These are phyloP conservation scores for Calonectria fujianensis DNA, from an alignment of 2,329 filamentous ascomycete genomes.

Conservation along the genomic window DNA sequence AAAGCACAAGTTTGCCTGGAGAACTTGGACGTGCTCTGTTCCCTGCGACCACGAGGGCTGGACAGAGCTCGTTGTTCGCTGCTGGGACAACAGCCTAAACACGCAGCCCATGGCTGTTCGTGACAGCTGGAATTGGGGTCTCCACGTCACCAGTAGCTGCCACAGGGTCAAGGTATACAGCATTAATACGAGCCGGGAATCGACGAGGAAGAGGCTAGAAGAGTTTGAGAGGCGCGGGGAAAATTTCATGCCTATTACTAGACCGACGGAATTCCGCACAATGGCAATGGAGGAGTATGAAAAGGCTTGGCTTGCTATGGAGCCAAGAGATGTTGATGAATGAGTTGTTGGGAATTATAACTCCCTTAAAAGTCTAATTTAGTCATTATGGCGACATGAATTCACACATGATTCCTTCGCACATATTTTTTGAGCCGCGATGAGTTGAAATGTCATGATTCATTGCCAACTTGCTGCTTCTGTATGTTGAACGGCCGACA, in stretches of 20 bases:
- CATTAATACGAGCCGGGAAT: conserved; percentile 71
- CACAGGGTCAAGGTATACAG: conserved; percentile 78
- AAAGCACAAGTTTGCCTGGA: conserved; percentile 79
- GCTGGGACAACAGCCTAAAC: conserved; percentile 78
- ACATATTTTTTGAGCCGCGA: too few species aligned
- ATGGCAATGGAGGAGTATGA: conserved; percentile 22
- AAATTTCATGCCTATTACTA: conserved; percentile 24
- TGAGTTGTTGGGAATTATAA: not conserved
- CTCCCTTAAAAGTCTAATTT: not conserved
- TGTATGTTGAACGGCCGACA: too few species aligned
- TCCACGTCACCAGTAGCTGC: conserved; percentile 78
- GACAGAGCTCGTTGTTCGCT: conserved; percentile 75
- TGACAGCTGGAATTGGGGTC: conserved; percentile 78
- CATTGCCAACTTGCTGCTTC: too few species aligned
- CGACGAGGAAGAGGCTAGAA: conserved; percentile 70
- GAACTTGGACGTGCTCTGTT: conserved; percentile 77
- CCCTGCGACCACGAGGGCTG: conserved; percentile 78
- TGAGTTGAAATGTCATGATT: too few species aligned
- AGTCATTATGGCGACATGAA: not conserved
- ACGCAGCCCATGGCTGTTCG: conserved; percentile 75
- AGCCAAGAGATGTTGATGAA: conserved; percentile 18
- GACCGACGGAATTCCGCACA: conserved; percentile 8
- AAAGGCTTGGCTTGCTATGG: conserved; percentile 14
- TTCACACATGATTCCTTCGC: too few species aligned
- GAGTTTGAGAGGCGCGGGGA: conserved; percentile 68